These are phyloP conservation scores for Aquanectria penicillioides DNA, from an alignment of 2,329 filamentous ascomycete species.

Conservation along the genomic window DNA sequence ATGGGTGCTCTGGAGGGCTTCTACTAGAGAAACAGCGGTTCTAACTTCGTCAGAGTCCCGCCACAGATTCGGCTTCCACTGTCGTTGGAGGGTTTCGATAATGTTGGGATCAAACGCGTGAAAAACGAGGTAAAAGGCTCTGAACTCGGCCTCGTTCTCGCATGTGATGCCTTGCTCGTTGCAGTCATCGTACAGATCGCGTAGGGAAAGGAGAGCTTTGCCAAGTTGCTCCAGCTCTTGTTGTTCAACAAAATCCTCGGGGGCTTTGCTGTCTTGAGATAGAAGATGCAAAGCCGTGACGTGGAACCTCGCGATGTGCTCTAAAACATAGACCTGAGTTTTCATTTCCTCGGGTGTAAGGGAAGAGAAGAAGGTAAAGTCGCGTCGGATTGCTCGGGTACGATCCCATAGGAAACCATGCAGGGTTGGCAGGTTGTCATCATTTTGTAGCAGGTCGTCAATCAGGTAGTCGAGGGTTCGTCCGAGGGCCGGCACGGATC, in stretches of 20 bases:
- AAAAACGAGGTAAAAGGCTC: slow-evolving; percentile 72
- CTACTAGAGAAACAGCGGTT: slow-evolving; percentile 68
- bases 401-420: slow-evolving; percentile 77
- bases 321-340: slow-evolving; percentile 70
- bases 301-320: slow-evolving; percentile 74
- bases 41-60: slow-evolving; percentile 66
- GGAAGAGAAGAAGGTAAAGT: slow-evolving; percentile 74
- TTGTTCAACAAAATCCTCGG: slow-evolving; percentile 71
- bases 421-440: slow-evolving; percentile 63
- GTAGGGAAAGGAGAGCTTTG: slow-evolving; percentile 71
- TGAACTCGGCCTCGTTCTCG: slow-evolving; percentile 72
- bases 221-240: slow-evolving; percentile 75
- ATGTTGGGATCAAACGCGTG: slow-evolving; percentile 69
- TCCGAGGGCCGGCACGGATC: slow-evolving; percentile 67
- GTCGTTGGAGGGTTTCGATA: slow-evolving; percentile 61
- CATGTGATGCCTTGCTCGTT: slow-evolving; percentile 66
- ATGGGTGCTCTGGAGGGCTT: slow-evolving; percentile 67
- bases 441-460: slow-evolving; percentile 64
- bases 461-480: slow-evolving; percentile 72
- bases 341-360: slow-evolving; percentile 66
- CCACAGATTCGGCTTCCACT: slow-evolving; percentile 67
- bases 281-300: slow-evolving; percentile 72
- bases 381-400: slow-evolving; percentile 72
- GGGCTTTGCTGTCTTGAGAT: slow-evolving; percentile 63
- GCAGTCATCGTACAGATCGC: slow-evolving; percentile 74